Percentiles rank a stretch among this genome's conserved stretches.
Conservation (phyloP, 306 rosid species). For the Ormosia semicastrata region DNA sequence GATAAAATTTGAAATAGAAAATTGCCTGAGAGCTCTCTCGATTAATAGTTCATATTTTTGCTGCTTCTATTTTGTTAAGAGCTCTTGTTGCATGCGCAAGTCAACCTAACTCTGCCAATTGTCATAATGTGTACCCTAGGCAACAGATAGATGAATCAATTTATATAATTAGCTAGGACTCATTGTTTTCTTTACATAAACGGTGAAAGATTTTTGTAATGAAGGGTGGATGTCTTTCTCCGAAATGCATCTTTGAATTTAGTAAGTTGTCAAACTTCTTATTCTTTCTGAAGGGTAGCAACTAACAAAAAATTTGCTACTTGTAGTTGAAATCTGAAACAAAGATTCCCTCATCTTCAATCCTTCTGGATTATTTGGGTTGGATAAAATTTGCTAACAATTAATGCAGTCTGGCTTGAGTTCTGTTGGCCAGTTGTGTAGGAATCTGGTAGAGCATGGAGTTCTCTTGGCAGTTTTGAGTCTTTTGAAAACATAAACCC, state of each 20-base stretch:
- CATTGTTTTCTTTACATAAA: neutral
- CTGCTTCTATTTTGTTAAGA: neutral
- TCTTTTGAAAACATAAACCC: neutral
- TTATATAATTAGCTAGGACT: neutral
- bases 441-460: neutral
- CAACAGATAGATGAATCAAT: neutral
- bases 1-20: neutral
- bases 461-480: neutral
- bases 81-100: neutral
- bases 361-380: neutral
- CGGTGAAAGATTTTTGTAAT: neutral
- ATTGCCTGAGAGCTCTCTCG: too few relatives aligned
- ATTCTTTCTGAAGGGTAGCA: neutral
- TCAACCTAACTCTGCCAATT: neutral
- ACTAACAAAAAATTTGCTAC: neutral
- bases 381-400: neutral
- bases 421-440: neutral
- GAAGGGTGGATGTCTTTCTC: neutral
- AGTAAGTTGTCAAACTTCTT: neutral
- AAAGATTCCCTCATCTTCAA: neutral
- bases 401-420: neutral
- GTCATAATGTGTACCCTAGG: neutral
- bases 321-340: neutral
- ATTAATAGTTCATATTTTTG: too few relatives aligned
- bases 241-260: neutral